Conservation (phyloP, 169 alveolate genomes). For the Cryptosporidium sp. region DNA sequence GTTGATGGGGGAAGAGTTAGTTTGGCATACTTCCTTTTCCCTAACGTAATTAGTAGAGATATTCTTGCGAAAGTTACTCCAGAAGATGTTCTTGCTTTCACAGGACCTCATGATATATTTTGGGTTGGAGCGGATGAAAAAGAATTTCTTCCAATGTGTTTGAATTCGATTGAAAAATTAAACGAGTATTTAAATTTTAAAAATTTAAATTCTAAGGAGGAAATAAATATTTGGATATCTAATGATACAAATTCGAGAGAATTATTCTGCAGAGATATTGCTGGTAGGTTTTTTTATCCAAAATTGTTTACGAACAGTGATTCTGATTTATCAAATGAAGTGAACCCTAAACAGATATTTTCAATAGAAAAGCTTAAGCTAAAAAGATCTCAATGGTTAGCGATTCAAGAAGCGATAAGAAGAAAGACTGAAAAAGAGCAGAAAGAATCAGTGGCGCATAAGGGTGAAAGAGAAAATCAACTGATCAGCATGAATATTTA, state of each 20-base stretch:
- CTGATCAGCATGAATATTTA: constrained; percentile 7
- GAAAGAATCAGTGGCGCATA: too few relatives aligned
- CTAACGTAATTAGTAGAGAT: constrained; percentile 43
- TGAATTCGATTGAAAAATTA: constrained; percentile 49
- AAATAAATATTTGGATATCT: constrained; percentile 47
- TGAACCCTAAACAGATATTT: constrained; percentile 5
- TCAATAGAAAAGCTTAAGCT: constrained; percentile 30
- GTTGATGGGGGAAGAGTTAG: constrained; percentile 4
- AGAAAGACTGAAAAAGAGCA: constrained; percentile 16
- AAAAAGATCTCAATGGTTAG: constrained; percentile 66
- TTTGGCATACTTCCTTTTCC: constrained; percentile 59
- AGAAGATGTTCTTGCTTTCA: constrained; percentile 56
- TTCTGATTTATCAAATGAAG: constrained; percentile 2
- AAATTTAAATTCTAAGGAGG: constrained; percentile 9
- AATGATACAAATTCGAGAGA: constrained; percentile 50
- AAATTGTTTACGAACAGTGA: constrained; percentile 34
- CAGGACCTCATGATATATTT: constrained; percentile 68
- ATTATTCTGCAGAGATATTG: constrained; percentile 66
- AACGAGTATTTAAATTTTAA: constrained; percentile 7
- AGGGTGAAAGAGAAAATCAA: neutral
- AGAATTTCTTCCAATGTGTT: constrained; percentile 54
- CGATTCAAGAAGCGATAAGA: constrained; percentile 40
- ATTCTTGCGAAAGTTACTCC: constrained; percentile 33
- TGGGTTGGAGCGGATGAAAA: constrained; percentile 73
- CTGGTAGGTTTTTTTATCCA: constrained; percentile 69